Percentiles rank a stretch among this genome's conserved stretches.
These are phyloP conservation scores for Paraglomus brasilianum DNA, from an alignment of 192 early-diverging fungal species.

Conservation along the genomic window DNA sequence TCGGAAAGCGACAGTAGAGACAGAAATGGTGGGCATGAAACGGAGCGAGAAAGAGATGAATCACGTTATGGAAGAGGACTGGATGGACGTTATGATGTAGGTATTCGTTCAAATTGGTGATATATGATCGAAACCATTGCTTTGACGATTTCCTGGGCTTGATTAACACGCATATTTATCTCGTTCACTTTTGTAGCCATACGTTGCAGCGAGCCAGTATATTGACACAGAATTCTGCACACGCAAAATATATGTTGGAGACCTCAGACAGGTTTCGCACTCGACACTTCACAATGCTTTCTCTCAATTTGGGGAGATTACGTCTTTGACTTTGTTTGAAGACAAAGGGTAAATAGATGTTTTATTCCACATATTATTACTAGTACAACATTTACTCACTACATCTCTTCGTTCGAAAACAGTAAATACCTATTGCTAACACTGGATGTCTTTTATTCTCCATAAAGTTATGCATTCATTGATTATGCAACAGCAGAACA, in stretches of 20 bases:
- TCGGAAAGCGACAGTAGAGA: slow-evolving; percentile 2
- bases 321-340: slow-evolving; percentile 35
- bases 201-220: slow-evolving; percentile 36
- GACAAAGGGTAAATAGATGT: slow-evolving; percentile 40
- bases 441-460: background rate
- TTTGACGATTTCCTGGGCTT: background rate
- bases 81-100: background rate
- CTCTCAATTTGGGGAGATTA: slow-evolving; percentile 36
- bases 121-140: background rate
- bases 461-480: slow-evolving; percentile 40
- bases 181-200: slow-evolving; percentile 33
- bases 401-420: background rate
- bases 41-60: background rate
- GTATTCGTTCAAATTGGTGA: background rate
- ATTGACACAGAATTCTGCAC: slow-evolving; percentile 46
- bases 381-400: background rate
- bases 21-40: background rate
- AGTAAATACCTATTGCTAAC: background rate
- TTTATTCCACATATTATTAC: too few species aligned
- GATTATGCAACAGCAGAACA: slow-evolving; percentile 36
- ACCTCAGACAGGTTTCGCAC: slow-evolving; percentile 35
- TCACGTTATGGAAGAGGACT: background rate
- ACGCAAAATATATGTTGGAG: slow-evolving; percentile 43
- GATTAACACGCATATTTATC: background rate
- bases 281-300: slow-evolving; percentile 36